phyloP scores from a whole-genome alignment of 1,284 basidiomycete species.

The Heterobasidion parviporum region DNA sequence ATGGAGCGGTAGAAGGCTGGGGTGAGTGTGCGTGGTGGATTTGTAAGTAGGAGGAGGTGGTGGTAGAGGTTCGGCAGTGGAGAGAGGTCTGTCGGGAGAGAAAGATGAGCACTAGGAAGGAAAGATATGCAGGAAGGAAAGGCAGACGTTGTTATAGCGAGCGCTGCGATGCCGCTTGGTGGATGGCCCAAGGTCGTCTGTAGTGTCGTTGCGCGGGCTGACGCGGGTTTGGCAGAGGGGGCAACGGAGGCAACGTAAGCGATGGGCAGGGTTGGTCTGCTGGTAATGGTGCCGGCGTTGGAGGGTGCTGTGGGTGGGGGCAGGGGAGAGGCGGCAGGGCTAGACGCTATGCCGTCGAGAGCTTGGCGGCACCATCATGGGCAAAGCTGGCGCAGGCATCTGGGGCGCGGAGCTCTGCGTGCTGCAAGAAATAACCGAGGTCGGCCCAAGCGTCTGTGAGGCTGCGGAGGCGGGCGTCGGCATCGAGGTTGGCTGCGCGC shows the following conservation, averaged over 20 bases:
- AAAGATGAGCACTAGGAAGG: too few relatives aligned
- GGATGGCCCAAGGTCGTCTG: conserved; percentile 31
- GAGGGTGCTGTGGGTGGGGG: background rate
- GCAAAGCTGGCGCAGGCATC: conserved; percentile 44
- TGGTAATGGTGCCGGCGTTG: conserved; percentile 3
- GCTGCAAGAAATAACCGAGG: conserved; percentile 39
- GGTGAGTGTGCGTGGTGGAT: too few relatives aligned
- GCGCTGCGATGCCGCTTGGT: conserved; percentile 30
- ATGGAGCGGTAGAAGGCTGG: too few relatives aligned
- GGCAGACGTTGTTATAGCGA: conserved; percentile 12
- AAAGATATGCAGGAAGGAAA: background rate
- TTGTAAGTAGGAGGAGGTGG: too few relatives aligned
- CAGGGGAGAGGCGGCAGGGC: background rate
- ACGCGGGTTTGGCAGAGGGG: conserved; percentile 12
- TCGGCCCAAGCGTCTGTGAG: conserved; percentile 46
- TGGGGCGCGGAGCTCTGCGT: conserved; percentile 34
- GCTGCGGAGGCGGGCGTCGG: conserved; percentile 38
- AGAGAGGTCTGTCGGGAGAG: too few relatives aligned
- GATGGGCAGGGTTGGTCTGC: conserved; percentile 18
- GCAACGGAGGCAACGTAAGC: conserved; percentile 4
- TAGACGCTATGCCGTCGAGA: conserved; percentile 17
- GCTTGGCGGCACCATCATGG: conserved; percentile 34
- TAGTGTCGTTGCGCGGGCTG: conserved; percentile 24
- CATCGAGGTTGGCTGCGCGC: conserved; percentile 42
- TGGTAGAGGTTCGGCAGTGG: too few relatives aligned